phyloP scores from a whole-genome alignment of 352 stramenopile genomes.

The Pythium periplocum region DNA sequence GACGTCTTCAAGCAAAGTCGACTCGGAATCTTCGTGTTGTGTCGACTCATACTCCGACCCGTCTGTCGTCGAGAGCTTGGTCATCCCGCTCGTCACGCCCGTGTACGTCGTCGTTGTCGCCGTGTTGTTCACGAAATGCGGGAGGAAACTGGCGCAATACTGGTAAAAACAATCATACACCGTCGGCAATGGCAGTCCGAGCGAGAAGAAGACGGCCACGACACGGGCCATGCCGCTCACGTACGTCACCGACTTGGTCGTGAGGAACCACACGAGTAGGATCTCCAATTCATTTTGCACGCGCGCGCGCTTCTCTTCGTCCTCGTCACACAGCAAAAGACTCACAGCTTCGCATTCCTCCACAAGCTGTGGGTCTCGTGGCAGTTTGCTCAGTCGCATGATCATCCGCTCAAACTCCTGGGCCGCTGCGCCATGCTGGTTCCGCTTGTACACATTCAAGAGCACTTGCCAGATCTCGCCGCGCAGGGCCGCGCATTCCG shows the following conservation, averaged over 20 bases:
- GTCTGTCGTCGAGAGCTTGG: constrained; percentile 11
- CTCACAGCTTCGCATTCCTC: constrained; percentile 51
- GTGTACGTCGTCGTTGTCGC: background rate
- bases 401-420: constrained; percentile 77
- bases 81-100: constrained; percentile 3
- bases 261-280: constrained; percentile 75
- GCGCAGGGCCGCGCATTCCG: constrained; percentile 40
- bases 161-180: constrained; percentile 87
- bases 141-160: constrained; percentile 68
- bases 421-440: constrained; percentile 60
- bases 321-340: constrained; percentile 22
- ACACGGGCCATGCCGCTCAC: constrained; percentile 68
- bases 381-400: constrained; percentile 51
- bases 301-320: constrained; percentile 20
- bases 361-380: constrained; percentile 50
- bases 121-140: constrained; percentile 53
- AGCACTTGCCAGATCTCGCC: constrained; percentile 81
- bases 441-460: constrained; percentile 75
- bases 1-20: constrained; percentile 26
- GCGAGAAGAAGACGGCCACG: constrained; percentile 65
- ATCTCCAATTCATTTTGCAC: constrained; percentile 67
- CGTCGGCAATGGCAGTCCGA: constrained; percentile 63
- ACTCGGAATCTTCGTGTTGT: constrained; percentile 23
- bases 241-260: constrained; percentile 76
- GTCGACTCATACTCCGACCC: constrained; percentile 29